Percentiles rank a stretch among this genome's conserved stretches.
phyloP scores from a whole-genome alignment of 1,139 yeast genomes.

The Lodderomyces pseudojiufengensis region DNA sequence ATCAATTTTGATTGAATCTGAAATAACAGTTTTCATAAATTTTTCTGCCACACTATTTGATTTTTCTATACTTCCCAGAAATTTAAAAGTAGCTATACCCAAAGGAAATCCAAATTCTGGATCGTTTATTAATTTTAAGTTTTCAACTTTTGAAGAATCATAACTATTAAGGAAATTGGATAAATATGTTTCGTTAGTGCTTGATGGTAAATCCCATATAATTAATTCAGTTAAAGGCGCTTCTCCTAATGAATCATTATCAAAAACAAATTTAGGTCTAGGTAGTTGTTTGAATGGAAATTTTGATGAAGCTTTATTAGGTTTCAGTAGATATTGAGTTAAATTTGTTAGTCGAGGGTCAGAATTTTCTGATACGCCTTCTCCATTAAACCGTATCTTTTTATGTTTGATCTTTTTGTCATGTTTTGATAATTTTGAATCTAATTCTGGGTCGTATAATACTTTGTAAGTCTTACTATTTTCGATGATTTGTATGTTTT shows the following conservation, averaged over 20 bases:
- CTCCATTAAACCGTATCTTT: slow-evolving; percentile 37
- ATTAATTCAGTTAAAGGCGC: slow-evolving; percentile 71
- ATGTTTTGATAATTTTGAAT: slow-evolving; percentile 23
- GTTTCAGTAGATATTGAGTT: slow-evolving; percentile 34
- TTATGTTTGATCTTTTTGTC: slow-evolving; percentile 36
- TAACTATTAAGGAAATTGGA: slow-evolving; percentile 54
- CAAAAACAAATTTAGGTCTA: slow-evolving; percentile 54
- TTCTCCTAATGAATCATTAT: slow-evolving; percentile 71
- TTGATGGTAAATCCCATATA: slow-evolving; percentile 59
- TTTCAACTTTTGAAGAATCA: slow-evolving; percentile 52
- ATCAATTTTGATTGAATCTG: slow-evolving; percentile 34
- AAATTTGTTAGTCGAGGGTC: slow-evolving; percentile 37
- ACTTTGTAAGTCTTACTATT: slow-evolving; percentile 39
- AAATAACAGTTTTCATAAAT: slow-evolving; percentile 26
- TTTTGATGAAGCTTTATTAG: slow-evolving; percentile 40
- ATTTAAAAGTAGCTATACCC: slow-evolving; percentile 66
- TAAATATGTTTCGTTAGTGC: slow-evolving; percentile 42
- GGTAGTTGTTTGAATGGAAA: slow-evolving; percentile 48
- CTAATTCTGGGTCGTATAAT: slow-evolving; percentile 57
- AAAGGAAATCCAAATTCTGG: slow-evolving; percentile 77
- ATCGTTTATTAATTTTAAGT: slow-evolving; percentile 61
- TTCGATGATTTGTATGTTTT: background rate
- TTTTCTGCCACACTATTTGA: slow-evolving; percentile 46
- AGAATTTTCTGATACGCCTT: slow-evolving; percentile 18
- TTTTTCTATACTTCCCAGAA: slow-evolving; percentile 53